phyloP scores from a whole-genome alignment of 2,329 filamentous ascomycete genomes.

The Endocalyx cinctus region DNA sequence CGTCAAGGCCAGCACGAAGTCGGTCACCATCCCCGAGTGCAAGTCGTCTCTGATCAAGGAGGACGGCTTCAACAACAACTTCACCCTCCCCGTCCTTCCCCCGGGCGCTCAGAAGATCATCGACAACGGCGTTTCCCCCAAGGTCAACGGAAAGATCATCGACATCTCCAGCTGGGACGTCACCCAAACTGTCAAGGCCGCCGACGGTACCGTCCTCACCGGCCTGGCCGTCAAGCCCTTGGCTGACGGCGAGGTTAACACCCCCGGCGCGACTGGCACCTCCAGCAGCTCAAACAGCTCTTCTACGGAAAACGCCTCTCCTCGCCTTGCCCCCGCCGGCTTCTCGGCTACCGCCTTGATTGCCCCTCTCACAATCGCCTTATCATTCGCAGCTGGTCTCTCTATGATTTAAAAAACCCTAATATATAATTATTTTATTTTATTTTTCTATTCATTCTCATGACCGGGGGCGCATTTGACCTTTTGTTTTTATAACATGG shows the following conservation, averaged over 20 bases:
- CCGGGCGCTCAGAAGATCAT: constrained; percentile 68
- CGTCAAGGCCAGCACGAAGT: constrained; percentile 51
- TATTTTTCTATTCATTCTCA: too few species aligned
- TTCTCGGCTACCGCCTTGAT: constrained; percentile 1
- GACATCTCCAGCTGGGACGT: constrained; percentile 61
- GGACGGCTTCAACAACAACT: constrained; percentile 70
- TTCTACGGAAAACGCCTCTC: constrained; percentile 9
- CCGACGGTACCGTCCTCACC: constrained; percentile 36
- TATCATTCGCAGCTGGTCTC: constrained; percentile 3
- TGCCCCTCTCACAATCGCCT: constrained; percentile 1
- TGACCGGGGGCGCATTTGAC: too few species aligned
- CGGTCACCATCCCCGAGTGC: constrained; percentile 58
- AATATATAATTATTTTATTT: neutral
- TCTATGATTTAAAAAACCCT: constrained; percentile 4
- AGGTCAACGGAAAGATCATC: constrained; percentile 64
- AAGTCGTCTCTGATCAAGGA: constrained; percentile 59
- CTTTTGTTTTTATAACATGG: too few species aligned
- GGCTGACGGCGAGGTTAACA: constrained; percentile 15
- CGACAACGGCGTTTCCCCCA: constrained; percentile 64
- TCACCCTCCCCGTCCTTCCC: constrained; percentile 68
- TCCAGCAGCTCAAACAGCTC: constrained; percentile 1
- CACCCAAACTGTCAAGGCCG: constrained; percentile 35
- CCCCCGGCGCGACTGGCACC: constrained; percentile 11
- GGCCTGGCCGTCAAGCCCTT: constrained; percentile 40
- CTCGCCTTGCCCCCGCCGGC: constrained; percentile 2